Base-by-base conservation (phyloP, 345 rosid genomes). In the Triadica sebifera region DNA sequence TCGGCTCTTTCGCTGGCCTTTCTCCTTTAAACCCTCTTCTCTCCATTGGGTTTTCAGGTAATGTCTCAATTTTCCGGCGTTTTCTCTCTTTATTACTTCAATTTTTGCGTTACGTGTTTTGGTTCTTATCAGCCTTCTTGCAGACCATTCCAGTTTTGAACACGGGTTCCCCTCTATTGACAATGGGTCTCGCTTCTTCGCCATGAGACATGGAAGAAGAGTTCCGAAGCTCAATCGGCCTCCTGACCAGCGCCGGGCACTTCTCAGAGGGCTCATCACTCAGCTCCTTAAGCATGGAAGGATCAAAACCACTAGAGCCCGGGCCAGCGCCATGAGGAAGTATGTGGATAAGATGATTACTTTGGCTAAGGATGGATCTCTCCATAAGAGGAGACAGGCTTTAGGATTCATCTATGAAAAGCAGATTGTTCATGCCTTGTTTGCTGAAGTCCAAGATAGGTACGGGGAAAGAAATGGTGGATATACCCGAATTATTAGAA, bases 381-480 rank as follows among this genome's bases (percentile, higher is more conserved):
- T 94, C 53, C 98, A 94, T 55, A 94, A 92, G 80, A 78, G 98
- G 72, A 88, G 98, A 75, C 97, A 94, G 46, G 97, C 98, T 12
- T 77, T 94, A 1, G 97, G 96, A 38, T 92, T 78, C 67, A 88
- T 94, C 67, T 94, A 94, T 37, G 98, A 94, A 77, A 94, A 94
- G 84, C 96, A 92, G 85, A 89, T 94, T 0, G 98, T 94, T 13
- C 96, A 89, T 55, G 98, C 98, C 4, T 73, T 94, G 76, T 92
- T 94, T 68, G 91, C 94, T 0, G 98, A 94, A 77, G 97, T 92
- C 37, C 97, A 65, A 3, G 97, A 87, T 3, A 84, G 98, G 74
- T 92, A 94, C 17, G 97, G 98, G 2, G 96, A 92, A 0, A 78
- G 97, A 46, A 83, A 92, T 69, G 98, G 98, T n/a, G 98, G 98